Conservation (phyloP, 495 filamentous ascomycete genomes). For the Penicillium maclennaniae region DNA sequence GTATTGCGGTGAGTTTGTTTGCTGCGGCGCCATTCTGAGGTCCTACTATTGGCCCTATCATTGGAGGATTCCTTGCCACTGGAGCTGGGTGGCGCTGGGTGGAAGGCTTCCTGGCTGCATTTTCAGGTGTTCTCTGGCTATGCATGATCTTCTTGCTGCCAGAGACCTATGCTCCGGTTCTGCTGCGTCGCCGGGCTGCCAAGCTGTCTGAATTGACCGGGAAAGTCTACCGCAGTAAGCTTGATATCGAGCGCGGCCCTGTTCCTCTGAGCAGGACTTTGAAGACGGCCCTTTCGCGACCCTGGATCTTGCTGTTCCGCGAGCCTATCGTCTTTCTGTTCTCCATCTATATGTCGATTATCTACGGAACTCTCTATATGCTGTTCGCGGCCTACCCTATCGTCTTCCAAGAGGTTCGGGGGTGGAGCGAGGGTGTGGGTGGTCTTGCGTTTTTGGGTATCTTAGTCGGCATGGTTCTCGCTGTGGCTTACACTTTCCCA, state of each 20-base stretch:
- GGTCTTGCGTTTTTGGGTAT: constrained; percentile 75
- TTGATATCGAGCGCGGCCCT: constrained; percentile 35
- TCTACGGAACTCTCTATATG: constrained; percentile 72
- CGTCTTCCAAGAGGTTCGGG: constrained; percentile 67
- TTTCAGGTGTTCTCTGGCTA: constrained; percentile 48
- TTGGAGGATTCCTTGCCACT: constrained; percentile 53
- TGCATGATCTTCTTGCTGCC: constrained; percentile 43
- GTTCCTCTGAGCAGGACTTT: constrained; percentile 24
- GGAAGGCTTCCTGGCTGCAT: constrained; percentile 47
- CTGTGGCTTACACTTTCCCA: constrained; percentile 38
- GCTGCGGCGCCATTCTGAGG: constrained; percentile 59
- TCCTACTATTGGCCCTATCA: constrained; percentile 39
- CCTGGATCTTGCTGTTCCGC: constrained; percentile 38
- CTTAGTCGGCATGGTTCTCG: constrained; percentile 69
- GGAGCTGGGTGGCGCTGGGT: constrained; percentile 62
- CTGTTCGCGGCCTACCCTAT: constrained; percentile 75
- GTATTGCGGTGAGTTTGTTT: constrained; percentile 57
- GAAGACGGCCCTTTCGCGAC: constrained; percentile 36
- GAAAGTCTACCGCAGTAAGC: constrained; percentile 44
- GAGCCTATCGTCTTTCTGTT: constrained; percentile 57
- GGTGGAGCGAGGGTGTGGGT: constrained; percentile 63
- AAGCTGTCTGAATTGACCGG: constrained; percentile 48
- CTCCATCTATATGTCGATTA: constrained; percentile 64
- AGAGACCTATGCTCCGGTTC: constrained; percentile 54
- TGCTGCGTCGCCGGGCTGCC: constrained; percentile 47